Evolutionary conservation across 306 rosid genomes (phyloP).

Genomic region (Vigna unguiculata): DNA sequence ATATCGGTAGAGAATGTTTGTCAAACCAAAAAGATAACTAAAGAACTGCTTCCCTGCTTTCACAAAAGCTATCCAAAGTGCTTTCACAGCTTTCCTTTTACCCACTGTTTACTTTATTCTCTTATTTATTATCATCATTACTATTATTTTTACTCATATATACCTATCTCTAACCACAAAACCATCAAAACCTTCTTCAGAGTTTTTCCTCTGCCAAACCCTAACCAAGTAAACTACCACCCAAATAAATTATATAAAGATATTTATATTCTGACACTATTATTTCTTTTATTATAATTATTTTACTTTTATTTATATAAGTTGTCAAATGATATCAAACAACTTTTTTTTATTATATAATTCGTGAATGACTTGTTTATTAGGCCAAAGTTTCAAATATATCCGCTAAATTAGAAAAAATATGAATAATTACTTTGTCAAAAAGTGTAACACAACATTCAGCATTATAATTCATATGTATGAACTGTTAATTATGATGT

Average conservation of each 20-base stretch:
- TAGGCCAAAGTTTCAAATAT: neutral
- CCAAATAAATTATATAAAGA: too few species aligned
- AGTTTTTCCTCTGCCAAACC: neutral
- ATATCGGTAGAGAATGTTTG: slow-evolving; percentile 22
- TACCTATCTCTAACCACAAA: too few species aligned
- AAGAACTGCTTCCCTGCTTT: slow-evolving; percentile 37
- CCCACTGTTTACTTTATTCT: slow-evolving; percentile 5
- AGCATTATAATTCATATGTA: neutral
- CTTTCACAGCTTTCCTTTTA: slow-evolving; percentile 44
- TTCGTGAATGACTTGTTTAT: too few species aligned
- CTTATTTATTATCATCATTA: neutral
- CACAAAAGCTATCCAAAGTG: slow-evolving; percentile 39
- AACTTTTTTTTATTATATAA: too few species aligned
- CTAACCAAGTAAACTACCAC: neutral
- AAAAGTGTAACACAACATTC: neutral
- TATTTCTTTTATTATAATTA: too few species aligned
- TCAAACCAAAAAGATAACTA: slow-evolving; percentile 38
- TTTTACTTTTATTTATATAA: too few species aligned
- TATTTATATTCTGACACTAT: too few species aligned
- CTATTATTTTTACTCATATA: neutral
- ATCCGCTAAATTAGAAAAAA: neutral
- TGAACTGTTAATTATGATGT: neutral
- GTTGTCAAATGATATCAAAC: too few species aligned
- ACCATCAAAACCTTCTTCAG: too few species aligned
- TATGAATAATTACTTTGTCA: neutral